phyloP scores from a whole-genome alignment of 2,329 filamentous ascomycete genomes.

The Ophiostoma novo-ulmi region DNA sequence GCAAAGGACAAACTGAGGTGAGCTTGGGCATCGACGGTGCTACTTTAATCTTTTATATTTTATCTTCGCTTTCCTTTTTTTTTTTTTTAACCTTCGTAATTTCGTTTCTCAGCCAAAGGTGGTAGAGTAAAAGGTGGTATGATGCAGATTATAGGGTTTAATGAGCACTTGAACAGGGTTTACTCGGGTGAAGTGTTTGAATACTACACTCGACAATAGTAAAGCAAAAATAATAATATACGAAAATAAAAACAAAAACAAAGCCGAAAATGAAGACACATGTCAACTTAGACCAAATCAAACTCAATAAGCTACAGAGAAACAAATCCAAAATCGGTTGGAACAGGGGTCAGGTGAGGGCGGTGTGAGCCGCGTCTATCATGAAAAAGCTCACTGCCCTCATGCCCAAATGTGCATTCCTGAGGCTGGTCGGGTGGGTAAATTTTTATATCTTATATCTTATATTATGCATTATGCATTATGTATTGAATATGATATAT shows the following conservation, averaged over 20 bases:
- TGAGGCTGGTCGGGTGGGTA: background rate
- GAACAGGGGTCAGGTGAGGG: background rate
- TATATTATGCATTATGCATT: too few species aligned
- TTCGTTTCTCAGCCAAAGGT: too few species aligned
- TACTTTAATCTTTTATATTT: background rate
- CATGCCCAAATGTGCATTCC: background rate
- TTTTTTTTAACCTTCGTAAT: background rate
- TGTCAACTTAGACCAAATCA: too few species aligned
- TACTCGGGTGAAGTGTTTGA: too few species aligned
- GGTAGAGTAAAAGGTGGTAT: background rate
- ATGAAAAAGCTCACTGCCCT: background rate
- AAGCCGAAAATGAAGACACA: too few species aligned
- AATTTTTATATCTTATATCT: too few species aligned
- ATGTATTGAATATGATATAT: background rate
- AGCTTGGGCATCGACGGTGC: background rate
- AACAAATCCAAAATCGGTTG: background rate
- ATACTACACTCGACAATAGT: too few species aligned
- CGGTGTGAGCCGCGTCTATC: conserved; percentile 1
- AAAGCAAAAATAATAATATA: too few species aligned
- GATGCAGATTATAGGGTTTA: background rate
- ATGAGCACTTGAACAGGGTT: background rate
- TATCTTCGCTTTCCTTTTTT: background rate
- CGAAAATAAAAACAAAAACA: too few species aligned
- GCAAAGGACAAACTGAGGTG: background rate
- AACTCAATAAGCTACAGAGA: too few species aligned